Percentiles rank a stretch among this genome's conserved stretches.
Conservation (phyloP, 495 filamentous ascomycete genomes). For the Aspergillus nidulans region DNA sequence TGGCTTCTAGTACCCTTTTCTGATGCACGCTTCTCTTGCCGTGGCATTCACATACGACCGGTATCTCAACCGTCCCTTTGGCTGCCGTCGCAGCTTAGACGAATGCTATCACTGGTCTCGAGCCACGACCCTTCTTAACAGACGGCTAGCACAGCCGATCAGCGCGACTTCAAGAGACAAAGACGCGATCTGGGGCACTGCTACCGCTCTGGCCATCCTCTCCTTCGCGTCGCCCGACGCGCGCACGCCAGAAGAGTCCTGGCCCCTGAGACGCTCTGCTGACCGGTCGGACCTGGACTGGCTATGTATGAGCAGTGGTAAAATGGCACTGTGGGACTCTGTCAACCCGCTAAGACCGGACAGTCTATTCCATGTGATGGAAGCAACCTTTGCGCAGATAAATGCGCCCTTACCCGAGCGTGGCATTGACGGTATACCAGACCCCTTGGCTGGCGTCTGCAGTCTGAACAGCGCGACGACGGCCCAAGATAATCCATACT, state of each 20-base stretch:
- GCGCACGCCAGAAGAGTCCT: conserved; percentile 34
- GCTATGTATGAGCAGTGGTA: conserved; percentile 39
- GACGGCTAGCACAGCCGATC: conserved; percentile 29
- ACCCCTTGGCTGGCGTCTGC: conserved; percentile 27
- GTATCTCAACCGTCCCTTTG: conserved; percentile 26
- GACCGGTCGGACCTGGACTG: conserved; percentile 33
- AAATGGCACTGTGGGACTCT: conserved; percentile 39
- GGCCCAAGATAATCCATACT: conserved; percentile 34
- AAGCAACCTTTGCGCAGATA: conserved; percentile 28
- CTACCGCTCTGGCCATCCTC: conserved; percentile 33
- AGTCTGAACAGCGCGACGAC: conserved; percentile 31
- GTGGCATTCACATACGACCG: conserved; percentile 43
- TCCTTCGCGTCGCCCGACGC: conserved; percentile 37
- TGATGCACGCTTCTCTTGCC: conserved; percentile 46
- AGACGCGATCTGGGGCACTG: conserved; percentile 45
- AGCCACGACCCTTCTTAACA: conserved; percentile 35
- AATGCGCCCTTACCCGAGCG: conserved; percentile 23
- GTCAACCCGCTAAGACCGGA: conserved; percentile 37
- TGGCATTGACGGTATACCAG: conserved; percentile 32
- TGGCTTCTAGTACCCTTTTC: conserved; percentile 33
- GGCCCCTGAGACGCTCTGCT: conserved; percentile 37
- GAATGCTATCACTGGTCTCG: conserved; percentile 44
- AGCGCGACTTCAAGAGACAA: conserved; percentile 23
- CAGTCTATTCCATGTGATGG: conserved; percentile 39
- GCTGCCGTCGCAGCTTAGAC: conserved; percentile 26